Evolutionary conservation across 352 stramenopile species (phyloP).

Genomic region (Phytopythium chamaehyphon): DNA sequence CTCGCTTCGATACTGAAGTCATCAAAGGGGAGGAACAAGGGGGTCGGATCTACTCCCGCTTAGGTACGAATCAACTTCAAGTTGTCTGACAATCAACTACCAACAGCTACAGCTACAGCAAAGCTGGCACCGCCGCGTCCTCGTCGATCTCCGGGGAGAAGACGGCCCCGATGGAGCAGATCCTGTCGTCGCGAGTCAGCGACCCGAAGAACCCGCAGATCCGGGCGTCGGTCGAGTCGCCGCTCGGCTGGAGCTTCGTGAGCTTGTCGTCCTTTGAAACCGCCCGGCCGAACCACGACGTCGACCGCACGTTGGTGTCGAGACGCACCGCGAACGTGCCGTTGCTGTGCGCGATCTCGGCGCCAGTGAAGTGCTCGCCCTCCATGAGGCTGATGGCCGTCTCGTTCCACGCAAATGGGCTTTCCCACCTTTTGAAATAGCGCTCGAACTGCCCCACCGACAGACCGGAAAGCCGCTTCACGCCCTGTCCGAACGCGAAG

Average conservation of each 20-base stretch:
- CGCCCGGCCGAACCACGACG: conserved; percentile 2
- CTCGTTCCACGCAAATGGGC: conserved; percentile 2
- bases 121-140: background rate
- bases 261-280: background rate
- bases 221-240: background rate
- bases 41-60: background rate
- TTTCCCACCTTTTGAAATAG: background rate
- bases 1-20: conserved; percentile 6
- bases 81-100: background rate
- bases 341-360: conserved; percentile 3
- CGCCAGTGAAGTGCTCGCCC: background rate
- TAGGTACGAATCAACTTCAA: conserved; percentile 23
- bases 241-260: background rate
- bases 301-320: background rate
- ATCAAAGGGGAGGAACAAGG: background rate
- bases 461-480: background rate
- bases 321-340: conserved; percentile 2
- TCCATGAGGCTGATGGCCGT: background rate
- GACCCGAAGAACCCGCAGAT: conserved; percentile 10
- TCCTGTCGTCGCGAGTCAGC: conserved; percentile 1
- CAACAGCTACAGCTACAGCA: background rate
- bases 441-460: conserved; percentile 3
- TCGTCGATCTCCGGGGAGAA: background rate
- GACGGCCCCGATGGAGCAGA: conserved; percentile 7
- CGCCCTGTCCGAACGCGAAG: conserved; percentile 1